Evolutionary conservation across 2,329 filamentous ascomycete genomes (phyloP), one percentile per base, ranked within the genome.

Genomic region (Arthrobotrys conoides): DNA sequence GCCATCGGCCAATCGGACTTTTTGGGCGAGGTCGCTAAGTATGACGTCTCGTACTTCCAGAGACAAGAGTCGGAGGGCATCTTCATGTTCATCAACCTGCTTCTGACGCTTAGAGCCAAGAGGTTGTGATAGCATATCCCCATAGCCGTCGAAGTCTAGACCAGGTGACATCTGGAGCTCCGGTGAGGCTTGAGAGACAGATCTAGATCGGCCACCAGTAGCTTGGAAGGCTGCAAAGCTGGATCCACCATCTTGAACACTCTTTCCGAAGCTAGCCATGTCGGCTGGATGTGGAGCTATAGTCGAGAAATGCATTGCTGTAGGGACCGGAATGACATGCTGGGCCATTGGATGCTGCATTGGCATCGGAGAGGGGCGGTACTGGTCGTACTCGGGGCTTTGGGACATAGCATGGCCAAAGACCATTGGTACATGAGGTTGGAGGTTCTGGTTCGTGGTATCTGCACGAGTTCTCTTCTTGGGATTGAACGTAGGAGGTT

Each of bases 1-100:
- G 64, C 81, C 81, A 61, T 82, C 82, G 49, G 81, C 81, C 48
- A 80, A 80, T 66, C 82, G 77, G 18, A 82, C 82, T 51, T 81
- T 76, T 57, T 80, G 79, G 33, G 82, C 82, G n/a, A 82, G 82
- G 27, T 82, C 82, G 24, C 71, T 69, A 10, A 82, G 68, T 8
- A 79, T 68, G 20, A 82, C 79, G 64, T 80, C 77, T n/a, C 72
- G 69, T 33, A 80, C 82, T 75, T 82, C 82, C 33, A 77, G 59
- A 33, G 82, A 81, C 53, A 82, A 64, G 30, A 80, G 76, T 44
- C 81, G 73, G 61, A 82, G 81, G 46, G 82, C 82, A 27, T 80
- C 81, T 65, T 82, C 82, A 46, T 80, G 81, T 55, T 82, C 82
- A 41, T 82, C 82, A 46, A 81, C 79, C 27, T 71, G 66, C 41